Base-by-base conservation (phyloP, 768 basidiomycete genomes). In the Rhodotorula kratochvilovae region DNA sequence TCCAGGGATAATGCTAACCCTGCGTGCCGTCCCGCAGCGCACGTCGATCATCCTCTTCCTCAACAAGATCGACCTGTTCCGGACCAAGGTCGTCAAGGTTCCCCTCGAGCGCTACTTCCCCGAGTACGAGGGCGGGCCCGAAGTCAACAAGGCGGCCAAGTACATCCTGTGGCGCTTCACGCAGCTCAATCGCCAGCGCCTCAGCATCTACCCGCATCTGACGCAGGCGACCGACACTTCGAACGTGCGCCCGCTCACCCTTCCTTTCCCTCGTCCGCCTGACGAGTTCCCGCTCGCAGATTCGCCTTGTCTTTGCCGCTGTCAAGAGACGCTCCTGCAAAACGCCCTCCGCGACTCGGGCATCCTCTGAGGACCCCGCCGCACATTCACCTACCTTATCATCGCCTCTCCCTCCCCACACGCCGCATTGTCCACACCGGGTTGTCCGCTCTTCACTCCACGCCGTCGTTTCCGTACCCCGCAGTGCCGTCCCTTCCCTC, bases 301-400 rank as follows among this genome's bases (percentile, higher is more conserved):
- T 83, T 66, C 82, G 82, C 62, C 78, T 92, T 2, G 90, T 92
- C 27, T 92, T 93, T 71, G 89, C 89, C 0, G 90, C 90, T 0
- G 90, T 92, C 57, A 92, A 92, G 92, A 94, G 81, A 93, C 92
- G n/a, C 92, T 94, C 65, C 79, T 93, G 65, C 89, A 91, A 81
- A 92, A 92, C 78, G 91, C 91, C 5, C 82, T 92, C 12, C 87
- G 89, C 78, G 91, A 92, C 76, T 89, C 88, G 0, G 91, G 91
- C 67, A 91, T 92, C 76, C 85, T 93, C 78, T 87, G 75, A 67
- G 1, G n/a, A 5, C 43, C 23, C 25, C 15, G 16, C 54, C 21
- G 15, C 23, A 21, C 4, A 25, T 45, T 43, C 39, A 2, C 29
- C n/a, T n/a, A 11, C 17, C 27, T n/a, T 43, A 3, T 8, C 42